Evolutionary conservation across 2,329 filamentous ascomycete species (phyloP).

Genomic region (Pseudopyrenochaeta lycopersici): DNA sequence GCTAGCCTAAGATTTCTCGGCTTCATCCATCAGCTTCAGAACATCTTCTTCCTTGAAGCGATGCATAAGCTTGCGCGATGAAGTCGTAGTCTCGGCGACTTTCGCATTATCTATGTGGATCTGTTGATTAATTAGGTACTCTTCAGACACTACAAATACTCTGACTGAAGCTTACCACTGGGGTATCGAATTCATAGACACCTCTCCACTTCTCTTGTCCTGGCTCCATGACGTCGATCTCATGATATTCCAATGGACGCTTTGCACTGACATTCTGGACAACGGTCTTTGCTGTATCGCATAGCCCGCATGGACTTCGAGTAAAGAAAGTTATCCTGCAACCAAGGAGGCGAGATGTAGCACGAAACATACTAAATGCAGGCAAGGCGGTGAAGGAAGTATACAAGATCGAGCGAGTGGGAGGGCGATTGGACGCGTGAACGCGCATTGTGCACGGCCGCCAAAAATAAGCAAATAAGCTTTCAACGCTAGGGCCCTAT

Average conservation of each 20-base stretch:
- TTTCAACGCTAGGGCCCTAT: constrained; percentile 35
- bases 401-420: neutral
- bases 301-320: constrained; percentile 75
- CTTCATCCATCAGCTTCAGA: constrained; percentile 71
- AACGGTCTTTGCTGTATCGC: constrained; percentile 72
- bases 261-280: constrained; percentile 73
- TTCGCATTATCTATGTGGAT: constrained; percentile 68
- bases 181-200: constrained; percentile 82
- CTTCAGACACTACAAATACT: constrained; percentile 4
- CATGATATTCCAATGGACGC: constrained; percentile 72
- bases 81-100: constrained; percentile 60
- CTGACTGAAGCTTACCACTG: constrained; percentile 67
- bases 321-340: constrained; percentile 78
- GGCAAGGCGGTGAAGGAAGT: neutral
- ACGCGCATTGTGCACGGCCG: constrained; percentile 15
- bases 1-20: constrained; percentile 25
- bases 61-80: constrained; percentile 79
- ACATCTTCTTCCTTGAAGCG: constrained; percentile 75
- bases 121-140: constrained; percentile 48
- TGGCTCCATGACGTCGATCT: constrained; percentile 73
- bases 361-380: constrained; percentile 39
- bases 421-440: neutral
- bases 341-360: constrained; percentile 44
- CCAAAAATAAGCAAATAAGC: constrained; percentile 26
- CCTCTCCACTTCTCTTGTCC: constrained; percentile 73